Conservation (phyloP, 1,139 yeast species). For the Kurtzmaniella quercitrusa region DNA sequence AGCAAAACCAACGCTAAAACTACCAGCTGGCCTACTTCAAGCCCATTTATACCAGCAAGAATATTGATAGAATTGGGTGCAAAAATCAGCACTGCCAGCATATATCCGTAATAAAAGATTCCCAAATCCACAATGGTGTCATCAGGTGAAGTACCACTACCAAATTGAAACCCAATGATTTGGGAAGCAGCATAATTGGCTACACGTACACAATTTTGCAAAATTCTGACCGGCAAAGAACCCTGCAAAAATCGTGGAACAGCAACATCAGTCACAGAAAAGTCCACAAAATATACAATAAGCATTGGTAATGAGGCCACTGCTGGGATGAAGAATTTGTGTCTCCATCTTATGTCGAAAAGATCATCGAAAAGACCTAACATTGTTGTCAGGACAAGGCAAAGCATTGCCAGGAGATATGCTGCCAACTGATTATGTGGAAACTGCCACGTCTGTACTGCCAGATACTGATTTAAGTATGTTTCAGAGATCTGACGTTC, state of each 20-base stretch:
- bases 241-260: slow-evolving; percentile 63
- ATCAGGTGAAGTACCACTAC: slow-evolving; percentile 7
- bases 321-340: slow-evolving; percentile 92
- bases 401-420: slow-evolving; percentile 77
- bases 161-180: slow-evolving; percentile 36
- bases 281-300: slow-evolving; percentile 89
- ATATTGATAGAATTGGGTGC: slow-evolving; percentile 97
- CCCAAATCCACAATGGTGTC: slow-evolving; percentile 65
- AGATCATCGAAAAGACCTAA: slow-evolving; percentile 92
- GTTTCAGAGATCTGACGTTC: slow-evolving; percentile 25
- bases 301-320: slow-evolving; percentile 89
- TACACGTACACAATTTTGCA: slow-evolving; percentile 21
- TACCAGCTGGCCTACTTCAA: slow-evolving; percentile 93
- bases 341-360: slow-evolving; percentile 95
- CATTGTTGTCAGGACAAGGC: slow-evolving; percentile 78
- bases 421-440: slow-evolving; percentile 87
- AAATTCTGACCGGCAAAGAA: slow-evolving; percentile 14
- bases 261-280: slow-evolving; percentile 87
- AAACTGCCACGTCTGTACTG: slow-evolving; percentile 44
- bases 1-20: slow-evolving; percentile 70
- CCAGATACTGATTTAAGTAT: slow-evolving; percentile 34
- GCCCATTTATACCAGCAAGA: slow-evolving; percentile 92
- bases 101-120: slow-evolving; percentile 72
- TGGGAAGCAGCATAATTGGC: slow-evolving; percentile 34
- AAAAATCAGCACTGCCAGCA: slow-evolving; percentile 88